These are phyloP conservation scores for Amborella trichopoda DNA, from an alignment of 164 flowering plant genomes.

Conservation along the genomic window DNA sequence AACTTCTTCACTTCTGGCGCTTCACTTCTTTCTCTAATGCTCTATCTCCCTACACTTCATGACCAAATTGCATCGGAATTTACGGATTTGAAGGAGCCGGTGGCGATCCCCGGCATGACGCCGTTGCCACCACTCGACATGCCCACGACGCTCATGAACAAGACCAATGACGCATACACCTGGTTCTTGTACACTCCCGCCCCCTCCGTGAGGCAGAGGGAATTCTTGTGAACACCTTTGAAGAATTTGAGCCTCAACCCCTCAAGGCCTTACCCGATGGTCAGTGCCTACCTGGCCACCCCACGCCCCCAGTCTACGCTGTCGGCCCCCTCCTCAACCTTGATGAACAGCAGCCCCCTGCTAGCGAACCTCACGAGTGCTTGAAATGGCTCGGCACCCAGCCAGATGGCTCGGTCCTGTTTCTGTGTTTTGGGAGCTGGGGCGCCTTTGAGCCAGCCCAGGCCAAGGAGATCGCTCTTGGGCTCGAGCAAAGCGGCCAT, in stretches of 20 bases:
- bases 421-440: conserved; percentile 23
- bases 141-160: background rate
- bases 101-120: conserved; percentile 5
- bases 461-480: conserved; percentile 16
- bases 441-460: conserved; percentile 16
- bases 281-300: conserved; percentile 1
- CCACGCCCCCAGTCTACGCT: background rate
- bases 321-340: background rate
- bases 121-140: conserved; percentile 5
- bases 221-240: conserved; percentile 7
- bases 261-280: conserved; percentile 1
- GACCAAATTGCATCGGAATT: background rate
- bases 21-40: background rate
- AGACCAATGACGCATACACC: background rate
- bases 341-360: background rate
- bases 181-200: conserved; percentile 3
- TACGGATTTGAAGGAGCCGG: background rate
- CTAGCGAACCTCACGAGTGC: background rate
- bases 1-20: conserved; percentile 5
- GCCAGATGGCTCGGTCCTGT: conserved; percentile 20
- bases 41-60: background rate
- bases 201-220: conserved; percentile 1
- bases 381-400: conserved; percentile 21
- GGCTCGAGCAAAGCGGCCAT: conserved; percentile 16
- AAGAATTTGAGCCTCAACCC: background rate